Evolutionary conservation across 2,329 filamentous ascomycete species (phyloP).

Genomic region (Chaetomium strumarium): DNA sequence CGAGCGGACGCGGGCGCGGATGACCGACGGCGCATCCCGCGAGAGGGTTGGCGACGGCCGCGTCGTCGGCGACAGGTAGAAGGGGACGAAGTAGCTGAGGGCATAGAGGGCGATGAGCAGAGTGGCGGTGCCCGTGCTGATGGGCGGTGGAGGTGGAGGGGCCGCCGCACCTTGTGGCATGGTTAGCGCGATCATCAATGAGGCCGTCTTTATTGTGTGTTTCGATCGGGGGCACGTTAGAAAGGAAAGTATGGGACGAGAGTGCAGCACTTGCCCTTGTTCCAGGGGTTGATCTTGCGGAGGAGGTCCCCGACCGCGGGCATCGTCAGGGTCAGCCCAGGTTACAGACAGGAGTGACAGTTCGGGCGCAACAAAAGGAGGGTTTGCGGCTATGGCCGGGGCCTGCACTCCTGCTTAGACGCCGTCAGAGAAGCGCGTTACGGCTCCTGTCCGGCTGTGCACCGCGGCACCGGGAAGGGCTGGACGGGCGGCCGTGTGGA

Average conservation of each 20-base stretch:
- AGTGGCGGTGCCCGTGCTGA: conserved; percentile 35
- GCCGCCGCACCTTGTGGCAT: conserved; percentile 16
- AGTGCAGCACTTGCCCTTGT: conserved; percentile 16
- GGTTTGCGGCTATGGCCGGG: not conserved
- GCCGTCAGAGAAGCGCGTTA: conserved; percentile 15
- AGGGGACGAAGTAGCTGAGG: conserved; percentile 81
- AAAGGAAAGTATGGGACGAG: not conserved
- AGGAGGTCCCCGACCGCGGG: conserved; percentile 19
- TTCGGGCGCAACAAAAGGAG: not conserved
- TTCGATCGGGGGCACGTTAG: not conserved
- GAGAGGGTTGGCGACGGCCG: conserved; percentile 73
- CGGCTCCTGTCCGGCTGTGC: conserved; percentile 4
- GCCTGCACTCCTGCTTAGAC: conserved; percentile 11
- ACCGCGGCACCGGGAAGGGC: not conserved
- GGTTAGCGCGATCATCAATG: conserved; percentile 6
- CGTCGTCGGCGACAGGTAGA: conserved; percentile 77
- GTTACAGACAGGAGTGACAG: not conserved
- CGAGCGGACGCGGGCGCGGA: conserved; percentile 75
- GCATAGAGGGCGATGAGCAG: conserved; percentile 59
- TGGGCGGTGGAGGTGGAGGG: conserved; percentile 36
- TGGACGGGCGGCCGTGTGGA: conserved; percentile 2
- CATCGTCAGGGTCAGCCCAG: conserved; percentile 14
- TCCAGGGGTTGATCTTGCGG: conserved; percentile 22
- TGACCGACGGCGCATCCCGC: conserved; percentile 83
- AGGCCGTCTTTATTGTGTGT: not conserved